Evolutionary conservation across 495 filamentous ascomycete species (phyloP), one percentile per base, ranked within the genome.

Genomic region (Annulohypoxylon bovei): DNA sequence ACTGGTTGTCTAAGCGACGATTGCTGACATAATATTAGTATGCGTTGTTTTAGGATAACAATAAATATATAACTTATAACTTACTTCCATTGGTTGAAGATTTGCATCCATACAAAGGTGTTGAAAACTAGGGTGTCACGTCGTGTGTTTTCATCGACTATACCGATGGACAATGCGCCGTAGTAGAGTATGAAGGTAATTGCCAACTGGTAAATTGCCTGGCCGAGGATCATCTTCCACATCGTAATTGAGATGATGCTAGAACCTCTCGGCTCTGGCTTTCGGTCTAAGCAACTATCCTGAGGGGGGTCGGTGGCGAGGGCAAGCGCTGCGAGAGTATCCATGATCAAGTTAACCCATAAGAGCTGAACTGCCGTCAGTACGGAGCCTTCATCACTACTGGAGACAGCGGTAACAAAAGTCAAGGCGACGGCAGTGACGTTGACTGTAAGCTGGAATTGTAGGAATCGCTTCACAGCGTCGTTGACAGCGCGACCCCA

Each of bases 171-270:
- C 22, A 79, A 70, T 2, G 89, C 89, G 11, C 85, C 92, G 69
- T 93, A 97, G 80, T 93, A 92, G 27, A 96, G 84, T 65, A 92
- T 80, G 69, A 95, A 91, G 0, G 92, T 95, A 46, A 94, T 84
- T 22, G 82, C 83, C 3, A 97, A 86, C 75, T 97, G 92, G 75
- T 93, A 96, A 33, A 95, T 81, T 4, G 93, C 89, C 73, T 97
- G 92, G 22, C 92, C 93, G 32, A 94, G 83, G 62, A 97, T 95
- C 93, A 97, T 97, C 80, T 97, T 97, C 93, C 93, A 97, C 93
- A 97, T 97, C 30, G 89, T 94, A 23, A 89, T 79, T 3, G 92
- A 92, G 75, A 97, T 91, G 20, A 97, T 87, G 4, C 89, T 86
- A 33, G 91, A 87, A 12, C 85, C 87, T 77, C 92, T 93, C n/a